These are phyloP conservation scores for Aspergillus carlsbadensis DNA, from an alignment of 495 filamentous ascomycete genomes.

Conservation along the genomic window DNA sequence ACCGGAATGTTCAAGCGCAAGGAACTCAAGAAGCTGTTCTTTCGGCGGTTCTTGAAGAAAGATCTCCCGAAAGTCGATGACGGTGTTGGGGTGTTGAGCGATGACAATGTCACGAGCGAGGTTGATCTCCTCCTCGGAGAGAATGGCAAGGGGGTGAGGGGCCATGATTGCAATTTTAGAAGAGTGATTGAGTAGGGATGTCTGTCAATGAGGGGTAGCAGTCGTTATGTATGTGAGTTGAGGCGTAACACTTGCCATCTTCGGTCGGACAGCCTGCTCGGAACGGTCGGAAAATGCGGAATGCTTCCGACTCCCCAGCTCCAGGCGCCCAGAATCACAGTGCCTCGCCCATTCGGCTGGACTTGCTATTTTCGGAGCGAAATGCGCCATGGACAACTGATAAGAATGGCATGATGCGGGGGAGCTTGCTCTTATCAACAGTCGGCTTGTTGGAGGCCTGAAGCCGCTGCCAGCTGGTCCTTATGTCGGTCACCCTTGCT, in stretches of 20 bases:
- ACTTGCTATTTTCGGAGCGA: neutral
- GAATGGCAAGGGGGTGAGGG: constrained; percentile 46
- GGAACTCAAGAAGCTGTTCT: constrained; percentile 43
- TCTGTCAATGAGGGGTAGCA: neutral
- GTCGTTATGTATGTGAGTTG: constrained; percentile 1
- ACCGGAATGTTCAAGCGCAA: constrained; percentile 51
- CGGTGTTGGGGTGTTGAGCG: constrained; percentile 36
- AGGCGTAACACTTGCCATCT: neutral
- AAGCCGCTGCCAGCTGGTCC: too few species aligned
- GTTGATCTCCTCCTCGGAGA: constrained; percentile 48
- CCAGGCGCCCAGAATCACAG: neutral
- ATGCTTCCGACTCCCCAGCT: neutral
- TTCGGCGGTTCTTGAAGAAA: constrained; percentile 54
- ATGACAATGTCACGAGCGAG: constrained; percentile 48
- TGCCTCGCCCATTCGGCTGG: neutral
- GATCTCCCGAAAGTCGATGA: constrained; percentile 54
- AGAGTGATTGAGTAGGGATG: neutral
- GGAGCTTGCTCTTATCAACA: neutral
- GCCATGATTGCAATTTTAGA: constrained; percentile 19
- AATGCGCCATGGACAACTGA: too few species aligned
- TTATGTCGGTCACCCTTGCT: too few species aligned
- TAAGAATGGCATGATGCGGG: neutral
- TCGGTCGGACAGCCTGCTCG: neutral
- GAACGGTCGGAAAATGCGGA: constrained; percentile 12
- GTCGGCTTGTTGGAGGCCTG: too few species aligned